A percentile compares a stretch with the other conserved stretches of the same genome.
Conservation (phyloP, 345 rosid species). For the Abelmoschus esculentus region DNA sequence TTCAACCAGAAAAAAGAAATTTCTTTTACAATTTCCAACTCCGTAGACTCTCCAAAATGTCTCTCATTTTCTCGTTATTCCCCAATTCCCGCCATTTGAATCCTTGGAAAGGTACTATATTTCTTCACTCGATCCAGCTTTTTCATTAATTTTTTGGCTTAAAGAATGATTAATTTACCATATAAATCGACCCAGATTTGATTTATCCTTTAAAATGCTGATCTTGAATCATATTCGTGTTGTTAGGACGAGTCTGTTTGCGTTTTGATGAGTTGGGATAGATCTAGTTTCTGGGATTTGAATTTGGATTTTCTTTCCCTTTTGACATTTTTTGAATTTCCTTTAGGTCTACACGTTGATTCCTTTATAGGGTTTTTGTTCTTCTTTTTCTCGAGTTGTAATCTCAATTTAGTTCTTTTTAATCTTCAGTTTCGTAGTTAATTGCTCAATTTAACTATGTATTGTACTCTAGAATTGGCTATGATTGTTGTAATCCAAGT, state of each 20-base stretch:
- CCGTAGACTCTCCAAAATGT: not conserved
- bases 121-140: not conserved
- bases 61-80: not conserved
- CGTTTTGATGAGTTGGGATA: conserved; percentile 7
- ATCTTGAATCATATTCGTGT: not conserved
- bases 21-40: no score
- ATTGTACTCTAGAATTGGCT: not conserved
- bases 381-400: not conserved
- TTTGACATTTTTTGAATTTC: not conserved
- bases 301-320: not conserved
- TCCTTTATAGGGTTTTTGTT: not conserved
- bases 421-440: not conserved
- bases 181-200: conserved; percentile 5
- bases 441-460: not conserved
- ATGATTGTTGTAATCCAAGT: not conserved
- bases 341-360: not conserved
- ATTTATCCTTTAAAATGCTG: not conserved
- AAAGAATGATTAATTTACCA: not conserved
- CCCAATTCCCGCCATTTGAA: not conserved
- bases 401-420: not conserved
- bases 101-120: not conserved
- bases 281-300: conserved; percentile 12
- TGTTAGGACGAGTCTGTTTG: not conserved
- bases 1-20: no score
- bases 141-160: not conserved